These are phyloP conservation scores for Neurospora crassa DNA, from an alignment of 2,329 filamentous ascomycete species.

Conservation along the genomic window DNA sequence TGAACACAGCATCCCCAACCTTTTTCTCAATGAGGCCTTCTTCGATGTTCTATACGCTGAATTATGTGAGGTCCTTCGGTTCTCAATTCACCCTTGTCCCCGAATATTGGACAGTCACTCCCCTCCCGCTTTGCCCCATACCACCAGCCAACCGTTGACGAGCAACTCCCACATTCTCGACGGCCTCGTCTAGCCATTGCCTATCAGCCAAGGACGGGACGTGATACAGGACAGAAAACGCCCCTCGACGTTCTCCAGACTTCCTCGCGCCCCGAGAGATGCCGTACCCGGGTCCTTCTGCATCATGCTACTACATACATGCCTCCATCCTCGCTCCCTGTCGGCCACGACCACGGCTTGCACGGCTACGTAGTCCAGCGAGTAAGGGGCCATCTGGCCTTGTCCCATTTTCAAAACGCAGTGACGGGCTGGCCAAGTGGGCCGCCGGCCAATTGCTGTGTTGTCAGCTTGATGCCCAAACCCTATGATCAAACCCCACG, in stretches of 20 bases:
- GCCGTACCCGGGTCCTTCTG: background rate
- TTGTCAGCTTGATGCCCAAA: background rate
- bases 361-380: background rate
- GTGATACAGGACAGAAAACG: background rate
- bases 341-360: background rate
- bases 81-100: background rate
- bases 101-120: background rate
- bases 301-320: background rate
- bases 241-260: background rate
- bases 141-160: background rate
- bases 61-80: background rate
- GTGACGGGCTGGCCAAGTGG: background rate
- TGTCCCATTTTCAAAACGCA: background rate
- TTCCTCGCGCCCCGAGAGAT: background rate
- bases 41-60: background rate
- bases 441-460: background rate
- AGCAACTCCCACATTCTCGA: background rate
- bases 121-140: background rate
- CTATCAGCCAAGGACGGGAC: background rate
- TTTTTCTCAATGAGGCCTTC: background rate
- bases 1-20: background rate
- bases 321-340: background rate
- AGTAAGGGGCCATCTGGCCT: background rate
- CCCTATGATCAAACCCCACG: background rate
- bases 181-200: background rate